Percentiles rank a stretch among this genome's conserved stretches.
Evolutionary conservation across 192 early-diverging fungal genomes (phyloP).

Genomic region (Hyaloraphidium curvatum): DNA sequence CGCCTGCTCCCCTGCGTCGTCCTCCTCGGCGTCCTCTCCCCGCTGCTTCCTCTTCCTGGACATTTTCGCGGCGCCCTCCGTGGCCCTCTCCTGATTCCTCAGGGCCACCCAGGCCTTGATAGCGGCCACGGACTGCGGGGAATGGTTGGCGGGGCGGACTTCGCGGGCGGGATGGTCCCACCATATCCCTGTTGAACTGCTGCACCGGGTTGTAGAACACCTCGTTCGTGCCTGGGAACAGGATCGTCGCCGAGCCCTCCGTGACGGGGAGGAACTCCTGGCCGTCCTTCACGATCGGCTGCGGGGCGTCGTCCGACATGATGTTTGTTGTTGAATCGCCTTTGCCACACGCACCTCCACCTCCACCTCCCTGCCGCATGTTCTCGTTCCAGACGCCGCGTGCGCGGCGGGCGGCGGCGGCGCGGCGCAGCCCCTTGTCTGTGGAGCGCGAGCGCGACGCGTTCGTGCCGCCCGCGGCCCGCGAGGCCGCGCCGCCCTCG

Average conservation of each 20-base stretch:
- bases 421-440: too few species aligned
- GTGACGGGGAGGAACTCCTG: constrained; percentile 37
- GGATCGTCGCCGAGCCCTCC: constrained; percentile 63
- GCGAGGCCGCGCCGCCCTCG: too few species aligned
- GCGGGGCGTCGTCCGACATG: too few species aligned
- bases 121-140: constrained; percentile 62
- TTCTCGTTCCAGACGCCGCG: too few species aligned
- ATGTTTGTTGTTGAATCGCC: too few species aligned
- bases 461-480: too few species aligned
- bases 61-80: background rate
- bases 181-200: constrained; percentile 90
- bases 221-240: constrained; percentile 67
- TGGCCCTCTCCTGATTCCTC: constrained; percentile 33
- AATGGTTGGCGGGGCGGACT: background rate
- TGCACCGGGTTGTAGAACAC: constrained; percentile 99
- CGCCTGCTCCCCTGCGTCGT: background rate
- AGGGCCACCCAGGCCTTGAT: constrained; percentile 83
- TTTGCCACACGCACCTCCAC: too few species aligned
- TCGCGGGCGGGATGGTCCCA: constrained; percentile 1
- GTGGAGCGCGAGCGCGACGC: too few species aligned
- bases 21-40: constrained; percentile 4
- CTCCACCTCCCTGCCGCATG: too few species aligned
- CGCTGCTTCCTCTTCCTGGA: constrained; percentile 9
- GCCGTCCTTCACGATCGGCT: constrained; percentile 3
- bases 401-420: too few species aligned